phyloP scores from a whole-genome alignment of 768 basidiomycete genomes.

The Asterophora lycoperdoides region DNA sequence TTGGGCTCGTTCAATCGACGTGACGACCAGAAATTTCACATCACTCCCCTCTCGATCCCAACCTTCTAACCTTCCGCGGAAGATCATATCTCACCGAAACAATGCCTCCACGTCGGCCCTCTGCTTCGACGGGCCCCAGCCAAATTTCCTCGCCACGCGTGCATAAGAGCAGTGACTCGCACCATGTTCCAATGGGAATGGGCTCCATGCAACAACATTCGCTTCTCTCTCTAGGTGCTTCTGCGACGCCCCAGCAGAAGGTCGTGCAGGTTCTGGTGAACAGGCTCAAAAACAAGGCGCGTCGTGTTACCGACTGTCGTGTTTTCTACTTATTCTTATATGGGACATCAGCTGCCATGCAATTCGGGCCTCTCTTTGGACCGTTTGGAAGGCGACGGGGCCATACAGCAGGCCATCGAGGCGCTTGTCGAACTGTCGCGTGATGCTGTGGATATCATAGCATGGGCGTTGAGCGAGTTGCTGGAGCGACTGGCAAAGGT shows the following conservation, averaged over 20 bases:
- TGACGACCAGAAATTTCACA: slow-evolving; percentile 3
- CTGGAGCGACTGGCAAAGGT: slow-evolving; percentile 79
- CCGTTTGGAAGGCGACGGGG: slow-evolving; percentile 69
- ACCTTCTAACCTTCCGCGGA: no score
- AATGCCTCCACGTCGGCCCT: slow-evolving; percentile 54
- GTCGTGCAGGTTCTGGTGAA: slow-evolving; percentile 77
- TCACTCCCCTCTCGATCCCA: neutral
- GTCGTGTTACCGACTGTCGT: slow-evolving; percentile 13
- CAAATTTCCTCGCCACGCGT: slow-evolving; percentile 23
- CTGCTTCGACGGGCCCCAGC: slow-evolving; percentile 46
- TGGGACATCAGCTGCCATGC: slow-evolving; percentile 63
- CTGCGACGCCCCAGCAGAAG: slow-evolving; percentile 71
- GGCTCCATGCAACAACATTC: slow-evolving; percentile 28
- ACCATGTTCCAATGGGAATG: slow-evolving; percentile 32
- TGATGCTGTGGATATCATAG: slow-evolving; percentile 77
- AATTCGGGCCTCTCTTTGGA: slow-evolving; percentile 75
- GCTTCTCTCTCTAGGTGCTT: slow-evolving; percentile 29
- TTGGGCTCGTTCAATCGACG: neutral
- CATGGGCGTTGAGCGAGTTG: slow-evolving; percentile 70
- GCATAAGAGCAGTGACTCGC: slow-evolving; percentile 45
- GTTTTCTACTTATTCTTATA: slow-evolving; percentile 8
- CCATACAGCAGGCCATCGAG: slow-evolving; percentile 72
- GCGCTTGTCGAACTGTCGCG: slow-evolving; percentile 75
- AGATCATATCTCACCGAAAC: slow-evolving; percentile 24
- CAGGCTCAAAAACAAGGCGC: slow-evolving; percentile 76